Percentiles rank a stretch among this genome's conserved stretches.
Conservation (phyloP, 2,329 filamentous ascomycete species). For the Colletotrichum zoysiae region DNA sequence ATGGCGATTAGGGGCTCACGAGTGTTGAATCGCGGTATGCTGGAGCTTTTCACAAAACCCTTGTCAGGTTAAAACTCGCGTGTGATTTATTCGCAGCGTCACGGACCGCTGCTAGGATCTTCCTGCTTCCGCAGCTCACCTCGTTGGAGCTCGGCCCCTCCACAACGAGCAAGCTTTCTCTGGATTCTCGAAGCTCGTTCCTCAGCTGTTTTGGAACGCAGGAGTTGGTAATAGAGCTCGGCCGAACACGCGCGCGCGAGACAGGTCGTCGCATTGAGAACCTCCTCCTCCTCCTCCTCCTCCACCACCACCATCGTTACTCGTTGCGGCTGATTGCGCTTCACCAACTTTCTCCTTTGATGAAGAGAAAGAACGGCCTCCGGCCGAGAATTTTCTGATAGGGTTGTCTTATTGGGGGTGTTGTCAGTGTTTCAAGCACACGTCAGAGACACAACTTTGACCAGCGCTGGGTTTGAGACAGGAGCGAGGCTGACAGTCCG, state of each 20-base stretch:
- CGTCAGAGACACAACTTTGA: not conserved
- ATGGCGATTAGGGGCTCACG: not conserved
- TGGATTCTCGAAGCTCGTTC: slow-evolving; percentile 26
- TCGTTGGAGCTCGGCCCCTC: slow-evolving; percentile 33
- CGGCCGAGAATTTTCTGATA: not conserved
- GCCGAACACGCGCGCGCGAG: not conserved
- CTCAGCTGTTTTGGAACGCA: slow-evolving; percentile 20
- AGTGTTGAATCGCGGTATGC: not conserved
- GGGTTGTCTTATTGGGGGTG: not conserved
- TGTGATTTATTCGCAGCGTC: slow-evolving; percentile 1
- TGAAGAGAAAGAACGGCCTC: not conserved
- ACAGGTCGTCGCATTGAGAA: slow-evolving; percentile 8
- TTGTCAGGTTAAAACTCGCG: slow-evolving; percentile 13
- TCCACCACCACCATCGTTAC: not conserved
- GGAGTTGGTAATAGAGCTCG: not conserved
- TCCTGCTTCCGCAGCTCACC: slow-evolving; percentile 19
- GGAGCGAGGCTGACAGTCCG: slow-evolving; percentile 1
- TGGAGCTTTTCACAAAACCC: slow-evolving; percentile 25
- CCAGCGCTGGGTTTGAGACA: not conserved
- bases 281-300: too few relatives aligned
- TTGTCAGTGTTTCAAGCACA: not conserved
- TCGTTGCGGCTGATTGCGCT: not conserved
- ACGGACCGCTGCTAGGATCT: slow-evolving; percentile 30
- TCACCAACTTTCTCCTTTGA: too few relatives aligned
- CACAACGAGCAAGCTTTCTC: slow-evolving; percentile 15